phyloP scores from a whole-genome alignment of 179 eudicot genomes.

The Actinidia polygama region DNA sequence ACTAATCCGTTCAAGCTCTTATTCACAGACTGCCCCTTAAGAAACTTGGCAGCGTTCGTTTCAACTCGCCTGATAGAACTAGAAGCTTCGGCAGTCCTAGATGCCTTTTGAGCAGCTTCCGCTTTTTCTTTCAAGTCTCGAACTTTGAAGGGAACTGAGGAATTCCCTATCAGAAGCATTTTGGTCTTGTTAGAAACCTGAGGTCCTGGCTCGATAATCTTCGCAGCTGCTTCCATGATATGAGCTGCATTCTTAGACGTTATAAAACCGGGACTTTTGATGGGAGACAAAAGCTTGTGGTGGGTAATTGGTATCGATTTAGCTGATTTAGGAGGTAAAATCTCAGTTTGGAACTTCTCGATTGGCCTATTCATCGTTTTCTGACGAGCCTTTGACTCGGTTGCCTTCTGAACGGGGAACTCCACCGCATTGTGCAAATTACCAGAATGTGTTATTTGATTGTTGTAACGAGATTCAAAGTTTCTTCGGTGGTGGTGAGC shows the following conservation, averaged over 20 bases:
- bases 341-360: conserved; percentile 83
- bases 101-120: conserved; percentile 52
- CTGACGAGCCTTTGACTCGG: conserved; percentile 40
- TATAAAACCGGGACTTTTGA: conserved; percentile 70
- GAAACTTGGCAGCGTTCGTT: conserved; percentile 55
- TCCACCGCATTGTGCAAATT: conserved; percentile 40
- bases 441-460: conserved; percentile 44
- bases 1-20: conserved; percentile 68
- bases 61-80: conserved; percentile 48
- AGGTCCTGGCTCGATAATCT: conserved; percentile 71
- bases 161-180: conserved; percentile 47
- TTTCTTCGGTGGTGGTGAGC: conserved; percentile 41
- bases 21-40: conserved; percentile 63
- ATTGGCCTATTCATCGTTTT: conserved; percentile 52
- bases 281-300: conserved; percentile 89
- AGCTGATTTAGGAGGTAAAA: conserved; percentile 86
- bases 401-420: conserved; percentile 30
- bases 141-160: conserved; percentile 74
- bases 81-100: conserved; percentile 40
- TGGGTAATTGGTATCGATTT: conserved; percentile 84
- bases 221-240: conserved; percentile 92
- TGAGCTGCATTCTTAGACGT: conserved; percentile 76
- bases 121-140: conserved; percentile 72
- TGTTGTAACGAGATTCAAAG: conserved; percentile 46
- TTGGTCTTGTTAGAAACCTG: conserved; percentile 48